Base-by-base conservation (phyloP, 768 basidiomycete species). In the Pulveroboletus sp. region DNA sequence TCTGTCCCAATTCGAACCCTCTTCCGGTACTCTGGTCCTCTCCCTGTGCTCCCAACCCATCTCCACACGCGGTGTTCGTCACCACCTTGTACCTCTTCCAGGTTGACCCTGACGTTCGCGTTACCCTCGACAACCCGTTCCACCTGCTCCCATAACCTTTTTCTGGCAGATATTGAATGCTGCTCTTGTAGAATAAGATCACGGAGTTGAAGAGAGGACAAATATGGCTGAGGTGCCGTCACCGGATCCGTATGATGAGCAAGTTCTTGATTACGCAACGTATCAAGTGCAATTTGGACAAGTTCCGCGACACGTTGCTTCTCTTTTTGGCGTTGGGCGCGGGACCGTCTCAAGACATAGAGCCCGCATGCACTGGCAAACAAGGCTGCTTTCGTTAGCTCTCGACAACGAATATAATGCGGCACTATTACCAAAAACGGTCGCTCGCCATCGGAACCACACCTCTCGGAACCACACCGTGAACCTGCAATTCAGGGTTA, bases 11-110 rank as follows among this genome's bases (percentile, higher is more conserved):
- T 51, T 49, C 44, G 59, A 51, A 59, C 69, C 65, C 67, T 68
- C 57, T 69, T 69, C 63, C 67, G 63, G 48, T 53, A 52, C 42
- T 66, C 64, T 53, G 63, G 62, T 33, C 62, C 68, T 56, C 62
- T 60, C 46, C 70, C 61, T 27, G 63, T 49, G 47, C 69, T 69
- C n/a, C 92, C 92, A 25, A 91, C 81, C 93, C 93, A 95, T 49
- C 86, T 73, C 93, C 93, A 95, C 47, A 92, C 92, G 55, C 90
- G 80, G 69, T 84, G 76, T 70, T 92, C 90, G 67, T 94, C 91
- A 11, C 93, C 92, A 56, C 86, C 86, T 51, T 75, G 76, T 40
- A 89, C 79, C 66, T 95, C 93, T 67, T 89, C 88, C 44, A 91
- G 71, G 64, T 87, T 88, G 25, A 82, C 84, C 52, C 90, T 80